Conservation (phyloP, 768 basidiomycete species). For the Lactarius hatsudake region DNA sequence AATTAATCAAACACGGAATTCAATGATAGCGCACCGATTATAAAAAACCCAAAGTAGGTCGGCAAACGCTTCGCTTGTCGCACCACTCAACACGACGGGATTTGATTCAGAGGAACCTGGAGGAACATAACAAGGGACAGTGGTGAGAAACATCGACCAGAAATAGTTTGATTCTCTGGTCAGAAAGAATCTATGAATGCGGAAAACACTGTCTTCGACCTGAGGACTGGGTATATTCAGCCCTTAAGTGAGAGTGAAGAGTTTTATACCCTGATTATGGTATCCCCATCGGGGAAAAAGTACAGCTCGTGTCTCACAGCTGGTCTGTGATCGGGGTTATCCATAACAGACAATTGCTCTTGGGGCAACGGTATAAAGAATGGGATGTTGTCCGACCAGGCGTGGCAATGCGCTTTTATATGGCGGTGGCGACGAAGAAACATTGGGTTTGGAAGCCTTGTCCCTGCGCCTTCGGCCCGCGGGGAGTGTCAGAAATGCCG, state of each 20-base stretch:
- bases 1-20: conserved; percentile 33
- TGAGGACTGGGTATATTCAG: conserved; percentile 29
- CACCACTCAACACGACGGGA: conserved; percentile 32
- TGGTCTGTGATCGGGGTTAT: not conserved
- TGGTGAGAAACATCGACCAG: conserved; percentile 27
- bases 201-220: conserved; percentile 57
- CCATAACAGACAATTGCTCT: no score
- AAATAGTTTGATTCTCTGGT: conserved; percentile 57
- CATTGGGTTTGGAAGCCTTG: not conserved
- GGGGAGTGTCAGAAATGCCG: not conserved
- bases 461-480: not conserved
- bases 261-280: not conserved
- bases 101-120: conserved; percentile 33
- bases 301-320: not conserved
- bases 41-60: conserved; percentile 36
- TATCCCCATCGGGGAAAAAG: not conserved
- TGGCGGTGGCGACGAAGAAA: not conserved
- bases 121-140: conserved; percentile 29
- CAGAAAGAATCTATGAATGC: conserved; percentile 62
- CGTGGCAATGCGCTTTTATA: conserved; percentile 4
- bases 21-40: conserved; percentile 32
- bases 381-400: not conserved
- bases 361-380: not conserved
- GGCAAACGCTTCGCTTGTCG: conserved; percentile 31
- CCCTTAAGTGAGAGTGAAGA: not conserved